These are phyloP conservation scores for Lepiota venenata DNA, from an alignment of 768 basidiomycete species.

Conservation along the genomic window DNA sequence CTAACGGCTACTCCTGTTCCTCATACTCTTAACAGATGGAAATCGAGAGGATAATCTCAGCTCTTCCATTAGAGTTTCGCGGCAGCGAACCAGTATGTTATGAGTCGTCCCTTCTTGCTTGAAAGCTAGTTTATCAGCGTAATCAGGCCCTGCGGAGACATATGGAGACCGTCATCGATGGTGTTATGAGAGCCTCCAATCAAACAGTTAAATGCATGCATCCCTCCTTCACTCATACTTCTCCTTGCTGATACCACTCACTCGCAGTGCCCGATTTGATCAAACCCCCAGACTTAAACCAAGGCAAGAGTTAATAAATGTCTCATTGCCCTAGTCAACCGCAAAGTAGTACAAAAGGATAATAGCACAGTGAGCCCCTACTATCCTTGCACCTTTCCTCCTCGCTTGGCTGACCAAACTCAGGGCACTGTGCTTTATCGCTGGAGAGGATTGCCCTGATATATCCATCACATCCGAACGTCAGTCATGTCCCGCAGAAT, in stretches of 20 bases:
- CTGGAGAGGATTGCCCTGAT: constrained; percentile 49
- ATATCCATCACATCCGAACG: background rate
- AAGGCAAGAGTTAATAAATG: constrained; percentile 93
- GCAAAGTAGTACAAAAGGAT: constrained; percentile 81
- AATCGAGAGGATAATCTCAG: constrained; percentile 69
- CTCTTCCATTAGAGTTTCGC: constrained; percentile 85
- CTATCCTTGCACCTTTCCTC: background rate
- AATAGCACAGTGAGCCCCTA: constrained; percentile 47
- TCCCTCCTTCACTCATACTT: background rate
- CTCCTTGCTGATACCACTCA: background rate
- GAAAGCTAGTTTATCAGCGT: background rate
- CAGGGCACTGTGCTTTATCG: constrained; percentile 62
- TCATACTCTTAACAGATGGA: constrained; percentile 36
- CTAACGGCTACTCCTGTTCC: background rate
- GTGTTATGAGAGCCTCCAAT: constrained; percentile 60
- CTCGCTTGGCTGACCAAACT: background rate
- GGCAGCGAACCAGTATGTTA: constrained; percentile 78
- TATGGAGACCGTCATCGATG: constrained; percentile 79
- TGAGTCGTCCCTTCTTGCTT: background rate
- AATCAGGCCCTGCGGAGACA: constrained; percentile 65
- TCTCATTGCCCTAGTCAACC: constrained; percentile 84
- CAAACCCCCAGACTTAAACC: constrained; percentile 77
- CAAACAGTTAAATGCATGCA: constrained; percentile 62
- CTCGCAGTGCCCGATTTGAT: constrained; percentile 71
- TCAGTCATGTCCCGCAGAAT: too few relatives aligned